phyloP scores from a whole-genome alignment of 352 stramenopile genomes.

The Phytophthora podocarpi region DNA sequence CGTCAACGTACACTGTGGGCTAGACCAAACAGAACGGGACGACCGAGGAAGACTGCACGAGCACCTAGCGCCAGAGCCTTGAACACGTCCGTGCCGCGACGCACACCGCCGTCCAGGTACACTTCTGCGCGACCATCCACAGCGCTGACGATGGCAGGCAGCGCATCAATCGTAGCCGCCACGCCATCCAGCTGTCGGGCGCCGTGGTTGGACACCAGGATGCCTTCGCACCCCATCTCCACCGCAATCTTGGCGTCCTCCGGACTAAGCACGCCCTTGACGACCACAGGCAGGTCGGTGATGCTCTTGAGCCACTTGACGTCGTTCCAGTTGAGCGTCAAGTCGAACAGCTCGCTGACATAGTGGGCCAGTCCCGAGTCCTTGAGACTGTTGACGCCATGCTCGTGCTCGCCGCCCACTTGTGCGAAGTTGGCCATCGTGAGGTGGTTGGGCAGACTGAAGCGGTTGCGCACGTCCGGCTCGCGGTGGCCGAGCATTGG shows the following conservation, averaged over 20 bases:
- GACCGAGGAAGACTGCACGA: slow-evolving; percentile 94
- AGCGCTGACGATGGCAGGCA: slow-evolving; percentile 90
- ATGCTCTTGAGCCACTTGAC: slow-evolving; percentile 93
- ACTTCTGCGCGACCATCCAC: slow-evolving; percentile 88
- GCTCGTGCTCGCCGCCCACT: slow-evolving; percentile 63
- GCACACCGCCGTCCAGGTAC: slow-evolving; percentile 94
- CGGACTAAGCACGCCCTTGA: slow-evolving; percentile 94
- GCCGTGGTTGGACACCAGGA: slow-evolving; percentile 96
- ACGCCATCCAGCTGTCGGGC: slow-evolving; percentile 92
- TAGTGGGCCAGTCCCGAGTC: slow-evolving; percentile 41
- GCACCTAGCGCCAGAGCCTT: slow-evolving; percentile 92
- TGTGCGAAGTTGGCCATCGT: slow-evolving; percentile 47
- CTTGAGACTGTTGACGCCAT: slow-evolving; percentile 52
- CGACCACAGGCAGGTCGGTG: slow-evolving; percentile 90
- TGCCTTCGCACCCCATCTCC: slow-evolving; percentile 89
- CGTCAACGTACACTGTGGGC: slow-evolving; percentile 75
- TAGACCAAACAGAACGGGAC: slow-evolving; percentile 94
- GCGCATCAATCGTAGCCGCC: slow-evolving; percentile 90
- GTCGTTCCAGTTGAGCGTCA: slow-evolving; percentile 94
- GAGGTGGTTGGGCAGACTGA: slow-evolving; percentile 84
- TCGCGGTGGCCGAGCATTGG: slow-evolving; percentile 96
- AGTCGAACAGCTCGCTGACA: slow-evolving; percentile 91
- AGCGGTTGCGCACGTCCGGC: slow-evolving; percentile 94
- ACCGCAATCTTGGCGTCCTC: slow-evolving; percentile 93
- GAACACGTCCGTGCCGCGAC: slow-evolving; percentile 95